Evolutionary conservation across 306 rosid species (phyloP).

Genomic region (Prunus armeniaca): DNA sequence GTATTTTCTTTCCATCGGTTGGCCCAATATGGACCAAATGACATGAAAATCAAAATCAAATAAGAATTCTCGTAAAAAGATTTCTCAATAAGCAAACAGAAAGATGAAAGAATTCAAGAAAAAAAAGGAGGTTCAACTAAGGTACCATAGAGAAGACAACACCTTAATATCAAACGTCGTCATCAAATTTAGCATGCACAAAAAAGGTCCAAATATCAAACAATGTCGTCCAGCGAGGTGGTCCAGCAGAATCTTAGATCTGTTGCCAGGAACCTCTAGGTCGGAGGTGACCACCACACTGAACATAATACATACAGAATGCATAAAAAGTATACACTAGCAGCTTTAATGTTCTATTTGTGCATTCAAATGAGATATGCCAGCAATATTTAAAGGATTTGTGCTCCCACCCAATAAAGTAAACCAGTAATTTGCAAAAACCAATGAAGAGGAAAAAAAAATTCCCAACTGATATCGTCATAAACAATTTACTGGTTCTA

Average conservation of each 20-base stretch:
- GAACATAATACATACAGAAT: background rate
- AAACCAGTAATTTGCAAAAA: background rate
- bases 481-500: background rate
- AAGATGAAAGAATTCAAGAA: too few relatives aligned
- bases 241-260: background rate
- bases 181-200: background rate
- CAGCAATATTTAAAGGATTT: background rate
- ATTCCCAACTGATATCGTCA: background rate
- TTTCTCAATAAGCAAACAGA: too few relatives aligned
- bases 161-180: background rate
- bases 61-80: too few relatives aligned
- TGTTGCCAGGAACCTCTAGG: constrained; percentile 1
- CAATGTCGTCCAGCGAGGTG: background rate
- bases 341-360: background rate
- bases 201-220: background rate
- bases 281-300: background rate
- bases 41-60: too few relatives aligned
- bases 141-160: constrained; percentile 2
- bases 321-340: background rate
- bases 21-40: too few relatives aligned
- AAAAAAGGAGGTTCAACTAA: background rate
- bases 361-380: background rate
- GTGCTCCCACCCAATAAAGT: background rate
- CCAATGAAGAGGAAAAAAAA: background rate
- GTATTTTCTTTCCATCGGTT: too few relatives aligned